Percentiles rank a stretch among this genome's conserved stretches.
These are phyloP conservation scores for Rubus idaeus DNA, from an alignment of 306 rosid genomes.

Conservation along the genomic window DNA sequence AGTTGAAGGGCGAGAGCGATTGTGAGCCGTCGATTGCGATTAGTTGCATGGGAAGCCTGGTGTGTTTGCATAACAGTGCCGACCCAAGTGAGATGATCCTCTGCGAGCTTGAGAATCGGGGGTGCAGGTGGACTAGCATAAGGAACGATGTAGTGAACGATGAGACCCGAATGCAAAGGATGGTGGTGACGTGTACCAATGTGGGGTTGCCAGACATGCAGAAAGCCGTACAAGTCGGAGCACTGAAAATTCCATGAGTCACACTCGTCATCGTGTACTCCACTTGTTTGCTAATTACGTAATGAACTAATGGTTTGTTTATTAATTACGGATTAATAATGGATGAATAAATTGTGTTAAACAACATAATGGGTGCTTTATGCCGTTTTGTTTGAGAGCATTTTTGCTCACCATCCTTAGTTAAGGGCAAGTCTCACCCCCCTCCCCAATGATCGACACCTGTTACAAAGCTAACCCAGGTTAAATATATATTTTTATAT, in stretches of 20 bases:
- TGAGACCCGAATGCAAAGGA: slow-evolving; percentile 24
- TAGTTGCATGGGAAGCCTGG: slow-evolving; percentile 43
- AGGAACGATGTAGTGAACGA: slow-evolving; percentile 36
- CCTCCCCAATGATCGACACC: no score
- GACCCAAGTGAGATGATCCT: slow-evolving; percentile 39
- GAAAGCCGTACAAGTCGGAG: slow-evolving; percentile 19
- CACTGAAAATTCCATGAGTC: not conserved
- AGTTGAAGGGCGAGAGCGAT: slow-evolving; percentile 37
- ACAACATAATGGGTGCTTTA: not conserved
- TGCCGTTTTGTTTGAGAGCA: no score
- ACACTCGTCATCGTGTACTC: not conserved
- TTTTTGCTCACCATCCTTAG: no score
- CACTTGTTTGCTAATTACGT: not conserved
- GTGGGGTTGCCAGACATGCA: slow-evolving; percentile 47
- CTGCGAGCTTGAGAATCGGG: slow-evolving; percentile 39
- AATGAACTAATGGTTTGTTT: not conserved
- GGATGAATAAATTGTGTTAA: not conserved
- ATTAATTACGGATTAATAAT: not conserved
- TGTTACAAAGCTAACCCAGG: no score
- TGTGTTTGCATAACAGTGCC: slow-evolving; percentile 42
- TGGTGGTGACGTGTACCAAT: slow-evolving; percentile 51
- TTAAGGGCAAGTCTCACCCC: no score
- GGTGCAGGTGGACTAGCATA: slow-evolving; percentile 51
- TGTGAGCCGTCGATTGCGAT: slow-evolving; percentile 41
- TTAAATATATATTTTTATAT: no score